Base-by-base conservation (phyloP, 2,329 filamentous ascomycete genomes). In the Hypocreales sp. region DNA sequence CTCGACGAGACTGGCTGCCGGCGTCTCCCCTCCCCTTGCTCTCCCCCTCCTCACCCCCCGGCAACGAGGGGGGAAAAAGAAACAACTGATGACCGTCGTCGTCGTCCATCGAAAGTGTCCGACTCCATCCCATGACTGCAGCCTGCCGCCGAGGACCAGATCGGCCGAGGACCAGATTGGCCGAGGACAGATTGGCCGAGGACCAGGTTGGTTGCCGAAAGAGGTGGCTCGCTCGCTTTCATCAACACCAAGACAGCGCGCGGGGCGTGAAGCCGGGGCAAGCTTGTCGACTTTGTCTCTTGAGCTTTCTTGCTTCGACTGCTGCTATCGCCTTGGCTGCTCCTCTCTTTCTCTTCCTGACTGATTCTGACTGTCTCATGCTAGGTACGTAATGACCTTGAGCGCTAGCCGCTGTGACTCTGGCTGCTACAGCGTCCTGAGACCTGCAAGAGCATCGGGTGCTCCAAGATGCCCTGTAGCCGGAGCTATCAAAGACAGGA, bases 261-360 rank as follows among this genome's bases (percentile, higher is more conserved):
- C 13, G 30, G 13, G 20, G 42, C 46, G 42, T 40, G 46, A 47
- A 52, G 48, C 48, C 51, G 58, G 46, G 50, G 47, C 41, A 56
- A 50, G 50, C 51, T 52, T 52, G 56, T 56, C 55, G 56, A 53
- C 52, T 51, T 49, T 47, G 53, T 33, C 24, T 42, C 35, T 47
- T 55, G 15, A 29, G 30, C 23, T 25, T 34, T 30, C 27, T 35
- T 25, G 29, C 56, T 28, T 31, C 56, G 50, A 58, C 53, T 60
- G 75, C 69, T 77, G 74, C 76, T 79, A 80, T 72, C 72, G 67
- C 73, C 67, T 70, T 71, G 70, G 44, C 45, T 53, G 26, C 38
- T 50, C 37, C 30, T n/a, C n/a, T n/a, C n/a, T n/a, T n/a, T n/a
- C n/a, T n/a, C n/a, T n/a, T n/a, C n/a, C n/a, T n/a, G n/a, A n/a